Percentiles rank a stretch among this genome's conserved stretches.
Conservation (phyloP, 306 rosid species). For the Crataegus laevigata region DNA sequence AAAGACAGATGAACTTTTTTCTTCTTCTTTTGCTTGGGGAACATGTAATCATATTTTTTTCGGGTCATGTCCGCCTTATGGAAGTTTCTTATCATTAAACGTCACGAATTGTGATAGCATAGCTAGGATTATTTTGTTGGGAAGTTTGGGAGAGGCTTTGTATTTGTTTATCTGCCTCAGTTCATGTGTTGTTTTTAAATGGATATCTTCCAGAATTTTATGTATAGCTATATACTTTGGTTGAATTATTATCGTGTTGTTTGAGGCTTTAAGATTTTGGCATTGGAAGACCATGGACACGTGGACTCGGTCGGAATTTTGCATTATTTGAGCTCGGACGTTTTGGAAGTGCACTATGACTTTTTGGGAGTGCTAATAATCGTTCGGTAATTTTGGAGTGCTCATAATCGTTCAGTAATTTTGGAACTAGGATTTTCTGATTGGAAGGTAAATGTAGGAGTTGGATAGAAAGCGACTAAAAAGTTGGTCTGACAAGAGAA, state of each 20-base stretch:
- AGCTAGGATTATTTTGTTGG: slow-evolving; percentile 9
- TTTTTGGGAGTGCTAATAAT: neutral
- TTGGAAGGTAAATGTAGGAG: no score
- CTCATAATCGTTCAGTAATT: no score
- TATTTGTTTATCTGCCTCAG: slow-evolving; percentile 13
- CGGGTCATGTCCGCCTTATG: slow-evolving; percentile 6
- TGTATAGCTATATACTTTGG: neutral
- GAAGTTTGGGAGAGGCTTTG: slow-evolving; percentile 15
- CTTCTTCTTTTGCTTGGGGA: slow-evolving; percentile 26
- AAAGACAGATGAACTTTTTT: neutral
- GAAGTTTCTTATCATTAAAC: slow-evolving; percentile 15
- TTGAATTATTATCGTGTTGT: neutral
- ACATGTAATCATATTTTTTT: slow-evolving; percentile 24
- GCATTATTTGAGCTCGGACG: neutral
- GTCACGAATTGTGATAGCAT: slow-evolving; percentile 27
- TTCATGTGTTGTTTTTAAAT: neutral
- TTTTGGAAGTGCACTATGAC: neutral
- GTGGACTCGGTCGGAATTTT: no score
- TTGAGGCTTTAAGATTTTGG: neutral
- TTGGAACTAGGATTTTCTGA: no score
- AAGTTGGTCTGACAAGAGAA: no score
- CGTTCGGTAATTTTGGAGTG: neutral
- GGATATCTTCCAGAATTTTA: neutral
- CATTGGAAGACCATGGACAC: no score
- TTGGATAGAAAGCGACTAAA: no score